Conservation (phyloP, 2,329 filamentous ascomycete genomes). For the Thelonectria olida region DNA sequence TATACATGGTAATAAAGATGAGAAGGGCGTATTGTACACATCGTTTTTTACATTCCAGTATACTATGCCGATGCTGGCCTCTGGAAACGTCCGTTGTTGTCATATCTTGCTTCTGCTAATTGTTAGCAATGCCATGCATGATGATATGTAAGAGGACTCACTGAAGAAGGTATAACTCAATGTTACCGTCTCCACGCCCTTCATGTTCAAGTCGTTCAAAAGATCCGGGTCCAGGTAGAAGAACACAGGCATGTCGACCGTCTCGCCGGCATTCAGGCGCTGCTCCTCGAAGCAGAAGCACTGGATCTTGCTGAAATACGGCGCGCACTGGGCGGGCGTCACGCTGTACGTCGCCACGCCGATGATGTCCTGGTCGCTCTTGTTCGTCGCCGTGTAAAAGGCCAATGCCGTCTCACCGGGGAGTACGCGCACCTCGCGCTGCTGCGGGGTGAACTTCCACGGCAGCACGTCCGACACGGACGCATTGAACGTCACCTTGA, state of each 20-base stretch:
- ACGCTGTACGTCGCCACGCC: slow-evolving; percentile 98
- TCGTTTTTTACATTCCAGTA: slow-evolving; percentile 18
- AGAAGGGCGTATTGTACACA: slow-evolving; percentile 34
- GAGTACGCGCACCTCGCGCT: slow-evolving; percentile 93
- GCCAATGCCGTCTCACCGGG: slow-evolving; percentile 96
- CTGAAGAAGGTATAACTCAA: slow-evolving; percentile 98
- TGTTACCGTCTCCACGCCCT: slow-evolving; percentile 92
- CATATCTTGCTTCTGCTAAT: slow-evolving; percentile 54
- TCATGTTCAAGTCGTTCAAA: slow-evolving; percentile 91
- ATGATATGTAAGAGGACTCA: slow-evolving; percentile 60
- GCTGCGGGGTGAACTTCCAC: slow-evolving; percentile 97
- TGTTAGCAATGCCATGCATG: slow-evolving; percentile 33
- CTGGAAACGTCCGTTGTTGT: slow-evolving; percentile 56
- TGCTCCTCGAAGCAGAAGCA: slow-evolving; percentile 99
- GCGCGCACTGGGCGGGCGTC: slow-evolving; percentile 92
- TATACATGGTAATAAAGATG: slow-evolving; percentile 28
- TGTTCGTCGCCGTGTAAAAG: slow-evolving; percentile 97
- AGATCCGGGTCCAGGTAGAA: slow-evolving; percentile 99
- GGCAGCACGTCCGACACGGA: slow-evolving; percentile 94
- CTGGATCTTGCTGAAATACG: slow-evolving; percentile 99
- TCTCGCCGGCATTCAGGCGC: slow-evolving; percentile 91
- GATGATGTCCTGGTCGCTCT: slow-evolving; percentile 90
- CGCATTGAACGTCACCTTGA: slow-evolving; percentile 95
- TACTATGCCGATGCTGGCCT: slow-evolving; percentile 45
- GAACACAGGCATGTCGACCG: slow-evolving; percentile 99